Evolutionary conservation across 2,329 filamentous ascomycete genomes (phyloP), one percentile per base, ranked within the genome.

Genomic region (Colletotrichum lindemuthianum): DNA sequence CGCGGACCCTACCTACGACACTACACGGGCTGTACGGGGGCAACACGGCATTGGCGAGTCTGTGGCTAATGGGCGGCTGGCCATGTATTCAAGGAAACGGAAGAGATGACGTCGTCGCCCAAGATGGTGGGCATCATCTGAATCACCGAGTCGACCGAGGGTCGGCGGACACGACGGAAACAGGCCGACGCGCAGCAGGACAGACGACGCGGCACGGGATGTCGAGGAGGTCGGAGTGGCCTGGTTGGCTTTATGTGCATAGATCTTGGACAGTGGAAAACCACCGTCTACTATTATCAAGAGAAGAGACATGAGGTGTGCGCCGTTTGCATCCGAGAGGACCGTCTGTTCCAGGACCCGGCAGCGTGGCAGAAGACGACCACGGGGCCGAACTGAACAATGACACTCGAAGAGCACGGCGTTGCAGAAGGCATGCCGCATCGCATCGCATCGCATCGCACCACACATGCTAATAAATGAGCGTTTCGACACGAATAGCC

Each of bases 221-320:
- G 33, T 37, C 41, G 50, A 52, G 39, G 6, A 8, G 41, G 52
- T 52, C 34, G 61, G 44, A 59, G 39, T 45, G 66, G 63, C 53
- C 39, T 49, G 43, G 45, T 59, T 61, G 71, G 72, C 69, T 71
- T 74, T 70, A 66, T 76, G 73, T 77, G 63, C 52, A 75, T 77
- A 79, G 76, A 77, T 79, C 80, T 81, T 81, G 76, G 74, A 78
- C 74, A 75, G 74, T 78, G 75, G 76, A 78, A 73, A 76, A 81
- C 76, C 74, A 77, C 74, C 73, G 74, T 79, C 74, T 76, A 70
- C 70, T 69, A 73, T 48, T 73, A 75, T 77, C 78, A 78, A 80
- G 77, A 80, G 74, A 77, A 65, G 39, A 59, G 32, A 65, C 67
- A 65, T 65, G 44, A 51, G 41, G 53, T 10, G n/a, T 45, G 40